Conservation (phyloP, 2,329 filamentous ascomycete genomes). For the Neodidymelliopsis sp. region DNA sequence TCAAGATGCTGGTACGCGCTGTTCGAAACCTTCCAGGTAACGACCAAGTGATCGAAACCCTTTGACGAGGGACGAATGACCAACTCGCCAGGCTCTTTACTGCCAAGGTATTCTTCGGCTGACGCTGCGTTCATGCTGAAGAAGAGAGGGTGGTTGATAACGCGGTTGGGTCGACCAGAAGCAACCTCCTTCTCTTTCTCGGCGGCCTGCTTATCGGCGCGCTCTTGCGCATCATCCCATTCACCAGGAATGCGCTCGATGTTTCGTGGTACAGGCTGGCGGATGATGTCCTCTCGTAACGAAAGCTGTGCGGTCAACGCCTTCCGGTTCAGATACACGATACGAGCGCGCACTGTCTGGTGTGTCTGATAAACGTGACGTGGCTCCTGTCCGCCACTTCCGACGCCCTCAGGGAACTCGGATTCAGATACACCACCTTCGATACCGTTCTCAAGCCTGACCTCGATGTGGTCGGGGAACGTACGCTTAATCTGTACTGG, state of each 20-base stretch:
- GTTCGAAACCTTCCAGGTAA: conserved; percentile 98
- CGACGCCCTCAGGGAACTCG: conserved; percentile 77
- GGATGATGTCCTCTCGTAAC: conserved; percentile 80
- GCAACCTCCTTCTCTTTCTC: conserved; percentile 85
- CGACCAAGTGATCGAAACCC: conserved; percentile 90
- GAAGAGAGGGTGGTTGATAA: conserved; percentile 98
- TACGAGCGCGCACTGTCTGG: conserved; percentile 87
- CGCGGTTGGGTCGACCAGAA: conserved; percentile 85
- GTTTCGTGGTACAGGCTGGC: conserved; percentile 58
- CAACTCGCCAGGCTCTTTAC: conserved; percentile 84
- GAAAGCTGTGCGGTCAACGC: conserved; percentile 84
- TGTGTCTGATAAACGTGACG: conserved; percentile 75
- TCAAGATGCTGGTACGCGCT: conserved; percentile 98
- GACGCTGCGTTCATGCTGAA: conserved; percentile 90
- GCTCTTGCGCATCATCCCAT: conserved; percentile 87
- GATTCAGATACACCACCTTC: conserved; percentile 85
- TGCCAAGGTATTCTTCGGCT: conserved; percentile 91
- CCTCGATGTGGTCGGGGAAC: conserved; percentile 91
- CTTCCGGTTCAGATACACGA: conserved; percentile 86
- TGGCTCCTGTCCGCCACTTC: conserved; percentile 54
- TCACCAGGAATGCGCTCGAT: conserved; percentile 77
- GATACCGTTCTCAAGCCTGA: conserved; percentile 91
- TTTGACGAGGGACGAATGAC: conserved; percentile 96
- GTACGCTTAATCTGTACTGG: conserved; percentile 87
- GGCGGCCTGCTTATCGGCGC: conserved; percentile 77